These are phyloP conservation scores for Lactuca saligna DNA, from an alignment of 129 eudicot species.

Conservation along the genomic window DNA sequence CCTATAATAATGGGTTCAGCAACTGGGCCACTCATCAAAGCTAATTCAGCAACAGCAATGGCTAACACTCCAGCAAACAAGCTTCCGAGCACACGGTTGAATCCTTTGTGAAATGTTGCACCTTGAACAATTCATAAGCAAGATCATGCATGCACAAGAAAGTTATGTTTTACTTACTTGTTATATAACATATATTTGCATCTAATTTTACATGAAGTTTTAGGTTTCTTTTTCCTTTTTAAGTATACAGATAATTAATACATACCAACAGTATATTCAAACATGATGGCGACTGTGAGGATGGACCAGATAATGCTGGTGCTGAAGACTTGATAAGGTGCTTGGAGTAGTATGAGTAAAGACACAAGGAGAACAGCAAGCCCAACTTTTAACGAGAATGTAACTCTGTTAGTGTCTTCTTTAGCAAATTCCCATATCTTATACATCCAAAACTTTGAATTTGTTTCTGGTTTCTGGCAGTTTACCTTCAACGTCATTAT, in stretches of 20 bases:
- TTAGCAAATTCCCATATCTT: conserved; percentile 53
- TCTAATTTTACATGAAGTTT: background rate
- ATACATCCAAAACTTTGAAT: conserved; percentile 36
- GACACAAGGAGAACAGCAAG: conserved; percentile 69
- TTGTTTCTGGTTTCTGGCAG: conserved; percentile 42
- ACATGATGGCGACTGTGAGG: conserved; percentile 83
- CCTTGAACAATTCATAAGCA: conserved; percentile 38
- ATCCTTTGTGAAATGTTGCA: conserved; percentile 67
- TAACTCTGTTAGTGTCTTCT: conserved; percentile 51
- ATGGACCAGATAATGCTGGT: conserved; percentile 75
- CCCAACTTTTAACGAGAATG: conserved; percentile 63
- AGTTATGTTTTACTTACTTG: background rate
- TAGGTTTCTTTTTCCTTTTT: too few species aligned
- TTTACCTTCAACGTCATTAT: conserved; percentile 23
- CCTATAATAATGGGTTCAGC: conserved; percentile 65
- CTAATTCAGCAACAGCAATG: conserved; percentile 50
- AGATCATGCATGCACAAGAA: conserved; percentile 6
- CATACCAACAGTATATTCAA: conserved; percentile 81
- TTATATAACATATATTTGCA: background rate
- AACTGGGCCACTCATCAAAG: conserved; percentile 47
- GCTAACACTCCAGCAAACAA: conserved; percentile 66
- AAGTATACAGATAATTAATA: conserved; percentile 1
- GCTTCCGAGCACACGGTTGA: conserved; percentile 81
- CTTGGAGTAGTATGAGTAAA: conserved; percentile 54
- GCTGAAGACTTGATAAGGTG: conserved; percentile 64